These are phyloP conservation scores for Pseudopediastrum boryanum DNA, from an alignment of 139 green algal species.

Conservation along the genomic window DNA sequence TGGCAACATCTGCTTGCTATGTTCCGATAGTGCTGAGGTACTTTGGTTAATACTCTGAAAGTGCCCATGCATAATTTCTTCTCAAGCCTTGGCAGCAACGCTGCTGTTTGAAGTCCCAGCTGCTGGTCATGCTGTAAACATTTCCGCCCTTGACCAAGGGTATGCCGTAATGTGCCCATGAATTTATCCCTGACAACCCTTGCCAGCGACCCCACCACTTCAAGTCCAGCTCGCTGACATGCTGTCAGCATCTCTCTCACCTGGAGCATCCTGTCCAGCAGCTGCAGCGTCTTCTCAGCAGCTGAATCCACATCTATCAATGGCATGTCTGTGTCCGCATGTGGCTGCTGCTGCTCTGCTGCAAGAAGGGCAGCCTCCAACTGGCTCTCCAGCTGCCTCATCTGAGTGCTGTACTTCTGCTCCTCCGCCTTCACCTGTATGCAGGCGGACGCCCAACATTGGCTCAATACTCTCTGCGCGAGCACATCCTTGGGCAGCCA, in stretches of 20 bases:
- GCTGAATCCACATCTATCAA: constrained; percentile 67
- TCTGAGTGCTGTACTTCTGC: constrained; percentile 63
- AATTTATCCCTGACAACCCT: too few relatives aligned
- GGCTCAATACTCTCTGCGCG: too few relatives aligned
- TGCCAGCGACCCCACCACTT: neutral
- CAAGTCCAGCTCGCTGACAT: neutral
- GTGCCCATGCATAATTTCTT: too few relatives aligned
- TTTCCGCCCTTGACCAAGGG: too few relatives aligned
- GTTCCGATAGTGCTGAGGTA: too few relatives aligned
- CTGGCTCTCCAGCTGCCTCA: constrained; percentile 57
- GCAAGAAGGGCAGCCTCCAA: constrained; percentile 37
- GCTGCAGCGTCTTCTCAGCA: constrained; percentile 68
- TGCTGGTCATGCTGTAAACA: too few relatives aligned
- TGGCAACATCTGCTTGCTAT: too few relatives aligned
- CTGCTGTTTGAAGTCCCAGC: too few relatives aligned
- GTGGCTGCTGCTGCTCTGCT: constrained; percentile 21
- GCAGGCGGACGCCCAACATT: neutral
- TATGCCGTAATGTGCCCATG: too few relatives aligned
- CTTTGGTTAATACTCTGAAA: too few relatives aligned
- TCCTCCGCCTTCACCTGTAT: constrained; percentile 67
- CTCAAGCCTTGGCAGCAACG: too few relatives aligned
- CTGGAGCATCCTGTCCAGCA: constrained; percentile 65
- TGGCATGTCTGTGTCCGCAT: constrained; percentile 32
- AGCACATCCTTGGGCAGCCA: too few relatives aligned
- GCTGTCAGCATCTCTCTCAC: constrained; percentile 29